Conservation (phyloP, 2,329 filamentous ascomycete species). For the Zymoseptoria pseudotritici region DNA sequence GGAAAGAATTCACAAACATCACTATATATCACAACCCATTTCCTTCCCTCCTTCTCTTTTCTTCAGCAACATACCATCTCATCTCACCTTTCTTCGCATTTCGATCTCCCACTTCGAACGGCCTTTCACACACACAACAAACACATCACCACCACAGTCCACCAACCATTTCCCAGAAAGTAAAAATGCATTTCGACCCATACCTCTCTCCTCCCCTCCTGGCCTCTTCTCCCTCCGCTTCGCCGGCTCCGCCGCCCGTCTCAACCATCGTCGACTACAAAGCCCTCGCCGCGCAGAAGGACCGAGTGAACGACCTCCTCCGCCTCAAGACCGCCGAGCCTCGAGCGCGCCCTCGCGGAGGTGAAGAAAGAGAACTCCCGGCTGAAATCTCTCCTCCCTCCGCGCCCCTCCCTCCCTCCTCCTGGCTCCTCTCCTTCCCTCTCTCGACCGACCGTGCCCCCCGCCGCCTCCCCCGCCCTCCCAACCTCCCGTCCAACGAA, state of each 20-base stretch:
- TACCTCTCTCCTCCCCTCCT: not conserved
- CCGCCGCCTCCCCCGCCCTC: no score
- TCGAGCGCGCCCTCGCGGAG: not conserved
- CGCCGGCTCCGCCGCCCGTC: no score
- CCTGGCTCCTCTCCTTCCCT: no score
- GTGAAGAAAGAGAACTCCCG: not conserved
- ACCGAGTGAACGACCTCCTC: not conserved
- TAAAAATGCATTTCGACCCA: not conserved
- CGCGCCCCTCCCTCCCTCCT: not conserved
- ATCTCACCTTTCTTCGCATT: not conserved
- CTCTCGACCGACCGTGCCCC: no score
- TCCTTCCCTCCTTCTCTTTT: not conserved
- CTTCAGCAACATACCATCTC: not conserved
- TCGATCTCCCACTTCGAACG: not conserved
- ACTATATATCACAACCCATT: not conserved
- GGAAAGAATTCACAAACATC: not conserved
- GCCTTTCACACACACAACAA: not conserved
- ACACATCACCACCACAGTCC: not conserved
- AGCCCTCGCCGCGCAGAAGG: not conserved
- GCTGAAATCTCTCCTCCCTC: not conserved
- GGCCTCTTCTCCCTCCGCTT: not conserved
- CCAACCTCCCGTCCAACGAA: no score
- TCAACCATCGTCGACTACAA: not conserved
- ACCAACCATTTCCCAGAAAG: not conserved
- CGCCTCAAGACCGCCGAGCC: not conserved